Percentiles rank a stretch among this genome's conserved stretches.
These are phyloP conservation scores for Neospermospora avenae DNA, from an alignment of 2,329 filamentous ascomycete genomes.

Conservation along the genomic window DNA sequence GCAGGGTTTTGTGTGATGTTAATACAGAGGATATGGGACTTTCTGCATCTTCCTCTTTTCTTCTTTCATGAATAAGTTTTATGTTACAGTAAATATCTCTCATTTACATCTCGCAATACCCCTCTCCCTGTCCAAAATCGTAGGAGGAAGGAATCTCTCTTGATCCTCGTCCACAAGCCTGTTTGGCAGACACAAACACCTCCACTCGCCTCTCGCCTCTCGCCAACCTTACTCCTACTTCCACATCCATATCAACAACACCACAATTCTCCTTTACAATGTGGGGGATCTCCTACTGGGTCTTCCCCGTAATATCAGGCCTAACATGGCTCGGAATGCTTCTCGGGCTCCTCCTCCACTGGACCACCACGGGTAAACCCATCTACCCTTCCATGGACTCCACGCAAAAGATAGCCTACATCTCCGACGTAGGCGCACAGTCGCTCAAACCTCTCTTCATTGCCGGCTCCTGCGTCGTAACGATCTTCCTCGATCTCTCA, in stretches of 20 bases:
- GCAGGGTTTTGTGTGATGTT: too few species aligned
- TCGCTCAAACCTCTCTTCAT: slow-evolving; percentile 76
- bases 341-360: slow-evolving; percentile 41
- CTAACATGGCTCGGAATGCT: slow-evolving; percentile 40
- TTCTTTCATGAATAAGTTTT: too few species aligned
- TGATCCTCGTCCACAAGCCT: too few species aligned
- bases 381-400: slow-evolving; percentile 59
- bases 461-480: slow-evolving; percentile 65
- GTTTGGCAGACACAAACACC: too few species aligned
- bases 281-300: slow-evolving; percentile 40
- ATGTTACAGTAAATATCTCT: too few species aligned
- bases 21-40: too few species aligned
- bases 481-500: slow-evolving; percentile 75
- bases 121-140: not conserved
- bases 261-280: slow-evolving; percentile 19
- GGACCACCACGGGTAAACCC: slow-evolving; percentile 54
- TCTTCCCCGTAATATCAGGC: slow-evolving; percentile 67
- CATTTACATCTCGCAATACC: too few species aligned
- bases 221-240: not conserved
- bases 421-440: slow-evolving; percentile 61
- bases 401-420: slow-evolving; percentile 64
- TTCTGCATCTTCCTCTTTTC: too few species aligned
- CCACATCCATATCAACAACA: not conserved
- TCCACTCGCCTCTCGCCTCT: too few species aligned
- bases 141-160: not conserved